A percentile compares a stretch with the other conserved stretches of the same genome.
Evolutionary conservation across 179 eudicot species (phyloP).

Genomic region (Pouteria campechiana): DNA sequence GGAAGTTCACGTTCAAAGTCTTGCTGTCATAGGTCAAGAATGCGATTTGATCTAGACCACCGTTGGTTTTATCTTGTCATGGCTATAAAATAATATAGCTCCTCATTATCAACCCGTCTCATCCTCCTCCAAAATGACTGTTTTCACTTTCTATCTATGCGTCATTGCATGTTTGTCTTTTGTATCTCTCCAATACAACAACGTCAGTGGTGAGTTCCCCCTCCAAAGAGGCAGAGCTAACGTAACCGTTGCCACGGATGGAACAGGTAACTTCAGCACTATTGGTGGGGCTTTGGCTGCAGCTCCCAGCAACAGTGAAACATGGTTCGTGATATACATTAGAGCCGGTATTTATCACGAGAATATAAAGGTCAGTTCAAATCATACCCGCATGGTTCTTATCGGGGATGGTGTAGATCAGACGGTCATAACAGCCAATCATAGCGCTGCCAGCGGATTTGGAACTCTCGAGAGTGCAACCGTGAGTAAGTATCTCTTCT

Average conservation of each 20-base stretch:
- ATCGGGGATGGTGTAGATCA: conserved; percentile 69
- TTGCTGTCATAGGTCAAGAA: too few relatives aligned
- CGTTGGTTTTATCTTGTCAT: too few relatives aligned
- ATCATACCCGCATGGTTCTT: conserved; percentile 43
- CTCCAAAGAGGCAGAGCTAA: too few relatives aligned
- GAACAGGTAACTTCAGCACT: conserved; percentile 46
- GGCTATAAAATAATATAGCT: too few relatives aligned
- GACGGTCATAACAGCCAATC: conserved; percentile 45
- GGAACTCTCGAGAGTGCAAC: conserved; percentile 52
- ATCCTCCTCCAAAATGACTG: too few relatives aligned
- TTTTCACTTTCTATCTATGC: too few relatives aligned
- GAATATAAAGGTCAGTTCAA: conserved; percentile 32
- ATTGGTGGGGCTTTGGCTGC: conserved; percentile 49
- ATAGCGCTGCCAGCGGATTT: conserved; percentile 37
- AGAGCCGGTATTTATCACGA: conserved; percentile 55
- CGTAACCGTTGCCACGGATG: conserved; percentile 55
- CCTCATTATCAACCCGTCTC: too few relatives aligned
- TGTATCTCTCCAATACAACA: too few relatives aligned
- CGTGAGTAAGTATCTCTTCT: conserved; percentile 39
- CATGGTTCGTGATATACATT: conserved; percentile 32
- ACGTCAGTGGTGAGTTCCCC: too few relatives aligned
- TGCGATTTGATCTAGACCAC: too few relatives aligned
- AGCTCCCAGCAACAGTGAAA: conserved; percentile 7
- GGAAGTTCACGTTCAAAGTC: too few relatives aligned
- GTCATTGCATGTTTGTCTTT: too few relatives aligned